These are phyloP conservation scores for Aspergillus clavatus DNA, from an alignment of 2,329 filamentous ascomycete species.

Conservation along the genomic window DNA sequence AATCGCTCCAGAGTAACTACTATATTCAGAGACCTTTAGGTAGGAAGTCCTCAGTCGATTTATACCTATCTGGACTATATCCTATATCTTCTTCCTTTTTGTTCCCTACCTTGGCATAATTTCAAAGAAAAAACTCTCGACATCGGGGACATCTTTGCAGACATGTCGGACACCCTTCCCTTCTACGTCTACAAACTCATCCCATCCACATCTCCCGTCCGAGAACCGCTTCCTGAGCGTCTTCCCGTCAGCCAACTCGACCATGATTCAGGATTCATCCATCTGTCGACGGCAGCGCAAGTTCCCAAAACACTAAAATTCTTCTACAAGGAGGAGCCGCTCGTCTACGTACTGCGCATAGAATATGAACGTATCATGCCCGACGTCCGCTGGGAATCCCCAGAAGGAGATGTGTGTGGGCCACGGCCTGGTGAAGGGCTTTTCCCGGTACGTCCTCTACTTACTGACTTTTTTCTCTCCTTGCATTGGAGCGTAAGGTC, in stretches of 20 bases:
- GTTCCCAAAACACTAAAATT: conserved; percentile 35
- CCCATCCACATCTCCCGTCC: conserved; percentile 31
- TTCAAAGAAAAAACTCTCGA: not conserved
- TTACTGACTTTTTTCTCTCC: not conserved
- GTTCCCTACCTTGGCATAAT: too few relatives aligned
- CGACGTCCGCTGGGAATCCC: conserved; percentile 35
- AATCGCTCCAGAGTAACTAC: too few relatives aligned
- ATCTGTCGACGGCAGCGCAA: conserved; percentile 36
- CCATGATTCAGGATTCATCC: conserved; percentile 33
- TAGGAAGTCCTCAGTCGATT: too few relatives aligned
- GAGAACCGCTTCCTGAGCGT: conserved; percentile 32
- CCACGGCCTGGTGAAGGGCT: conserved; percentile 35
- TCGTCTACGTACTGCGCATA: conserved; percentile 37
- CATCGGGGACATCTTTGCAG: not conserved
- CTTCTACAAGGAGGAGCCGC: conserved; percentile 36
- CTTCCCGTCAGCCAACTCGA: conserved; percentile 37
- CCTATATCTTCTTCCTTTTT: too few relatives aligned
- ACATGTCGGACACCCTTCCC: conserved; percentile 22
- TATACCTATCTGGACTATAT: too few relatives aligned
- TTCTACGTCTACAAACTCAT: conserved; percentile 38
- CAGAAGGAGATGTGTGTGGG: conserved; percentile 34
- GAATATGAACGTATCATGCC: conserved; percentile 25
- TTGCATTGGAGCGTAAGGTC: not conserved
- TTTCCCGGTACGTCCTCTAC: conserved; percentile 32
- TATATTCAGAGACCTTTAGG: too few relatives aligned